Conservation (phyloP, 129 eudicot species). For the Flaveria bidentis region DNA sequence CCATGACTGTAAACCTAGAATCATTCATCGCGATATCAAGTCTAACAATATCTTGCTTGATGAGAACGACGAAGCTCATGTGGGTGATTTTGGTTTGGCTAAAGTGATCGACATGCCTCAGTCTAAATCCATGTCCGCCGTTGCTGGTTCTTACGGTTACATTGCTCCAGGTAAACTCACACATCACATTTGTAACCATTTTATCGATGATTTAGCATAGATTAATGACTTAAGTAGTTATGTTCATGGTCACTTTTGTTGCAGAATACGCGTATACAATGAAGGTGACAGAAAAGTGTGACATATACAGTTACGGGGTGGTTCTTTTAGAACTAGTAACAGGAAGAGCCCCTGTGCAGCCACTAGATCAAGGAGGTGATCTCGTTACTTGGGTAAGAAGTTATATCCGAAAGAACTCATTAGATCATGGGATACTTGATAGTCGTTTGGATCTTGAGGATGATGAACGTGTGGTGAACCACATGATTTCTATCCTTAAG, state of each 20-base stretch:
- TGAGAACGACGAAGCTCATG: constrained; percentile 92
- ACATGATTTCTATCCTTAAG: constrained; percentile 73
- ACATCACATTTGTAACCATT: background rate
- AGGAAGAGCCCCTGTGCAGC: constrained; percentile 90
- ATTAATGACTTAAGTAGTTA: background rate
- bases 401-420: constrained; percentile 60
- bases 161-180: constrained; percentile 86
- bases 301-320: constrained; percentile 92
- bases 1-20: constrained; percentile 94
- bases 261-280: constrained; percentile 98
- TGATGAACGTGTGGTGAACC: constrained; percentile 54
- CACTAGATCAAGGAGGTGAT: constrained; percentile 91
- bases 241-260: constrained; percentile 8
- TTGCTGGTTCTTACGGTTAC: constrained; percentile 98
- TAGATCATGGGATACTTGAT: constrained; percentile 74
- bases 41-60: constrained; percentile 90
- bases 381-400: constrained; percentile 80
- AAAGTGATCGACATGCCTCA: constrained; percentile 99
- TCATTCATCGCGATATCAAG: constrained; percentile 92
- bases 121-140: constrained; percentile 95
- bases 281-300: constrained; percentile 97
- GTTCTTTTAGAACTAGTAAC: constrained; percentile 89
- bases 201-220: background rate
- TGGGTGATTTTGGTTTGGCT: constrained; percentile 98
- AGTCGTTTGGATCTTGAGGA: constrained; percentile 55